Conservation (phyloP, 2,329 filamentous ascomycete genomes). For the Hypoxylon sp. region DNA sequence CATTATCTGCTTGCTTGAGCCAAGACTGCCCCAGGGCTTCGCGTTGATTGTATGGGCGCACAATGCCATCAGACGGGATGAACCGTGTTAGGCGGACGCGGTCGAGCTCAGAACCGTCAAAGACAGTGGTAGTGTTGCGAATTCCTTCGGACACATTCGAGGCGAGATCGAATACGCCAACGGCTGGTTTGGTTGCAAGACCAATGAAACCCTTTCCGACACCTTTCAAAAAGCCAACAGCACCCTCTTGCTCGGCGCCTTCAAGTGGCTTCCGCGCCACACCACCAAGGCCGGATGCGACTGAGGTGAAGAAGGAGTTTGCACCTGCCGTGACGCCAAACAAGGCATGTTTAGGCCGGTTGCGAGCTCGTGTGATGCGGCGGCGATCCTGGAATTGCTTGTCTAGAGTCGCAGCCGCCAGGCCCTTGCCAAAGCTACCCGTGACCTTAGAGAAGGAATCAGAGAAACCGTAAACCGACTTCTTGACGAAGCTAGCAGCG, state of each 20-base stretch:
- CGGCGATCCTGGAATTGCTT: slow-evolving; percentile 98
- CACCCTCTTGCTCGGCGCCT: slow-evolving; percentile 94
- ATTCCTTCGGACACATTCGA: slow-evolving; percentile 98
- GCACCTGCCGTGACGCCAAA: slow-evolving; percentile 96
- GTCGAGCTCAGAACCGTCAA: slow-evolving; percentile 93
- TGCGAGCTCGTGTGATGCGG: slow-evolving; percentile 90
- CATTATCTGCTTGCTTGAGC: slow-evolving; percentile 98
- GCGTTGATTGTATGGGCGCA: slow-evolving; percentile 91
- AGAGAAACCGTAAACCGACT: slow-evolving; percentile 95
- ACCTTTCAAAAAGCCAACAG: slow-evolving; percentile 94
- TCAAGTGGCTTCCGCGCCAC: slow-evolving; percentile 93
- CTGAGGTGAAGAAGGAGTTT: slow-evolving; percentile 90
- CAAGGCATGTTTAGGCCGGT: slow-evolving; percentile 94
- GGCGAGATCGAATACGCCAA: slow-evolving; percentile 95
- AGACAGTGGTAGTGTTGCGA: slow-evolving; percentile 97
- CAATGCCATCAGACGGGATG: slow-evolving; percentile 90
- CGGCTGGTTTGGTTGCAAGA: slow-evolving; percentile 95
- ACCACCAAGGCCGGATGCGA: slow-evolving; percentile 93
- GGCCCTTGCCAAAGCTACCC: slow-evolving; percentile 93
- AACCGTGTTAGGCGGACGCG: slow-evolving; percentile 93
- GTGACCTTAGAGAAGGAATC: slow-evolving; percentile 99
- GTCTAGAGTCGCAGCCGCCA: slow-evolving; percentile 93
- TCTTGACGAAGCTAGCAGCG: slow-evolving; percentile 96
- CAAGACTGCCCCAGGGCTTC: slow-evolving; percentile 97
- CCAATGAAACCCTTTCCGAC: slow-evolving; percentile 95